These are phyloP conservation scores for Acanthamoeba culbertsoni DNA, from an alignment of 208 protist genomes.

Conservation along the genomic window DNA sequence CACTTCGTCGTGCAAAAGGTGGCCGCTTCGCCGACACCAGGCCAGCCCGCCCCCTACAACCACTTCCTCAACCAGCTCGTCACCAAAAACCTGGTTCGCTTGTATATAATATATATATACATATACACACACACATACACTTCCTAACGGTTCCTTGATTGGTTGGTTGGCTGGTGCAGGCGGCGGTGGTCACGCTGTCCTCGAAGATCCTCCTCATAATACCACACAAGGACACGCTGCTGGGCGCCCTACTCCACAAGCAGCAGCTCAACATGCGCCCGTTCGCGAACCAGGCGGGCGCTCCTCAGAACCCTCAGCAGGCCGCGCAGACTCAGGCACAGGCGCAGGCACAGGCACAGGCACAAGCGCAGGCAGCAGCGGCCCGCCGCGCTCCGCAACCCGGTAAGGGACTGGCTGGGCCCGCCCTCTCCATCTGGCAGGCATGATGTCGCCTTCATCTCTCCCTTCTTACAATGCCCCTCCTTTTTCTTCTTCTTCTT, in stretches of 20 bases:
- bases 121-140: not conserved
- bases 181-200: not conserved
- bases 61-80: not conserved
- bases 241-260: not conserved
- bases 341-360: too few species aligned
- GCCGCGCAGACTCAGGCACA: too few species aligned
- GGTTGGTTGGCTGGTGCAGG: not conserved
- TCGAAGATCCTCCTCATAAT: not conserved
- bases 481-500: too few species aligned
- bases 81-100: not conserved
- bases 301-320: not conserved
- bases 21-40: not conserved
- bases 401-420: too few species aligned
- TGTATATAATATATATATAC: not conserved
- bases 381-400: not conserved
- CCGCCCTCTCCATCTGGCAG: too few species aligned
- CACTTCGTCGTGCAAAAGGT: not conserved
- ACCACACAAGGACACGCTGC: not conserved
- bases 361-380: too few species aligned
- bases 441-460: too few species aligned
- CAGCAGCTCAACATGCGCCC: not conserved
- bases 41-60: not conserved
- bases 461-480: too few species aligned
- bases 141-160: too few species aligned
- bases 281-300: not conserved